Evolutionary conservation across 192 early-diverging fungal genomes (phyloP), one percentile per base, ranked within the genome.

Genomic region (Backusella liffmaniae): DNA sequence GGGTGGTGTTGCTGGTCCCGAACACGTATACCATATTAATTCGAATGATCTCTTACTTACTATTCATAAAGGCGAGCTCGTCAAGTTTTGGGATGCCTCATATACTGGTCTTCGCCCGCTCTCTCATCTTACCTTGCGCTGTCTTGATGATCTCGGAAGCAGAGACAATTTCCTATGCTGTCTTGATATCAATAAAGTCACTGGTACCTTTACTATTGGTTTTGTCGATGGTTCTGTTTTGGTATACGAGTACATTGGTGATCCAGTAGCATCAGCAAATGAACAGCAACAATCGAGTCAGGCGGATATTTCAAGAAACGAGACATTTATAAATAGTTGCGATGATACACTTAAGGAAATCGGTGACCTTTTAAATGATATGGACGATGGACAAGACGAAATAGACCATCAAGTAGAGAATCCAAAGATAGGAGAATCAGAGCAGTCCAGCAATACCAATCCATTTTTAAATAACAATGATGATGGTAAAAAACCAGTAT

Each of bases 61-160:
- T 0, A 76, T 81, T 5, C 86, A 88, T 42, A 70, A 71, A 5
- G 83, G 80, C 12, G 72, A 59, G 16, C 75, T 82, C 53, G 72
- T 88, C n/a, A 81, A 81, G 0, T 83, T 88, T 34, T 88, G 84
- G 82, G 86, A 88, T 51, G 84, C 86, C n/a, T 81, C 86, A 0
- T 81, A 79, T 49, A 73, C 74, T 53, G 72, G 78, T 0, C 46
- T 83, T 9, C 70, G 80, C 16, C 84, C 84, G 1, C 42, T 88
- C 10, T 78, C 82, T 30, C 80, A 85, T 66, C 66, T 86, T 2
- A 81, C 83, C 5, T 66, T 83, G 13, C 72, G 76, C 7, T 76
- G 73, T 30, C 65, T 80, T 3, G 76, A 73, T 3, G 70, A 76
- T 12, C 13, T 86, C 26, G 75, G 70, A 32, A 74, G 73, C 35